Percentiles rank a stretch among this genome's conserved stretches.
phyloP scores from a whole-genome alignment of 306 rosid genomes.

The Casuarina glauca region DNA sequence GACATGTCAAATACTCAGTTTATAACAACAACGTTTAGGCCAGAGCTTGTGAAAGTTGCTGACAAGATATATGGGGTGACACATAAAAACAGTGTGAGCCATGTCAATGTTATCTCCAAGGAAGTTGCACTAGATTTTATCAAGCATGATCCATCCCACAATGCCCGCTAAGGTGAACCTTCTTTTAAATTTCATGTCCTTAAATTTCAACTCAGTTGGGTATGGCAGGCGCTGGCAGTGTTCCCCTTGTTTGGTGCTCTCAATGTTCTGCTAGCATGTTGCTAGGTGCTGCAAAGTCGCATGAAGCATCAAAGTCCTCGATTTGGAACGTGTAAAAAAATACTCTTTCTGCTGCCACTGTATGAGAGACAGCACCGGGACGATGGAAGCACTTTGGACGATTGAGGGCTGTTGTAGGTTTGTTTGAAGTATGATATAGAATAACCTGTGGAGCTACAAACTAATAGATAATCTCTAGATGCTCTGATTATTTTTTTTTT shows the following conservation, averaged over 20 bases:
- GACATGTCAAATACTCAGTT: constrained; percentile 86
- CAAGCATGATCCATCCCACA: constrained; percentile 88
- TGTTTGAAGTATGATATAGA: not conserved
- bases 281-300: not conserved
- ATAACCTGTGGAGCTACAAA: not conserved
- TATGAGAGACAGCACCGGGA: not conserved
- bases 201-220: not conserved
- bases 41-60: constrained; percentile 94
- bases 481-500: too few relatives aligned
- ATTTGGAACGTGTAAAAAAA: too few relatives aligned
- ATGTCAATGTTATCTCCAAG: constrained; percentile 66
- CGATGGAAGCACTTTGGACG: not conserved
- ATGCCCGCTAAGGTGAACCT: constrained; percentile 60
- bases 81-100: constrained; percentile 93
- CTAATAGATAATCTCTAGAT: too few relatives aligned
- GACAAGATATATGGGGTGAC: constrained; percentile 90
- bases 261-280: not conserved
- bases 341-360: not conserved
- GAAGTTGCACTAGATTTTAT: constrained; percentile 81
- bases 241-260: not conserved
- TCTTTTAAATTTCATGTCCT: not conserved
- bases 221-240: not conserved
- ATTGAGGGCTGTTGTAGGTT: not conserved
- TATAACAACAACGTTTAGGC: constrained; percentile 88
- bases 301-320: too few relatives aligned